Percentiles rank a stretch among this genome's conserved stretches.
Conservation (phyloP, 1,284 basidiomycete genomes). For the Takashimella koratensis region DNA sequence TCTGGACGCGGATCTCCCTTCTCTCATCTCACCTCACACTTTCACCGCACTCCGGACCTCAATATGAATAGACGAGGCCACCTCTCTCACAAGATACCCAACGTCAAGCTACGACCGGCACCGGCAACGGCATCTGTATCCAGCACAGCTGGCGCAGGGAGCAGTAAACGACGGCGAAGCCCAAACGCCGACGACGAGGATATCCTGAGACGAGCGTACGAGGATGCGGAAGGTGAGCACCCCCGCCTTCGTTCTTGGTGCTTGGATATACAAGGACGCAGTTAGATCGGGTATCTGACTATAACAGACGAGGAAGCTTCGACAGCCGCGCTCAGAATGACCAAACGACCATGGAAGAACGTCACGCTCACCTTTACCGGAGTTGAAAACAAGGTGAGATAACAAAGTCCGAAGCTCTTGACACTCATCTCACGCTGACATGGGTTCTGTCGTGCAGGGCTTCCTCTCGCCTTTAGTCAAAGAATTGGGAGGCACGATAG, state of each 20-base stretch:
- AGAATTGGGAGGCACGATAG: constrained; percentile 36
- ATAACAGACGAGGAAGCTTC: constrained; percentile 27
- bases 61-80: constrained; percentile 42
- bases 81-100: constrained; percentile 40
- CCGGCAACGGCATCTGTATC: constrained; percentile 10
- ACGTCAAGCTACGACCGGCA: constrained; percentile 45
- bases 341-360: constrained; percentile 31
- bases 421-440: constrained; percentile 9
- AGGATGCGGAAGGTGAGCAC: constrained; percentile 11
- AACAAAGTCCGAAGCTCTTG: background rate
- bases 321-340: constrained; percentile 14
- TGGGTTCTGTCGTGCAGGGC: constrained; percentile 2
- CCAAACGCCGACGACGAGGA: constrained; percentile 15
- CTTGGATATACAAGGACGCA: no score
- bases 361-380: constrained; percentile 43
- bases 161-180: background rate
- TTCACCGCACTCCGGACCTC: no score
- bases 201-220: constrained; percentile 21
- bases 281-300: background rate
- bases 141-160: background rate
- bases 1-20: no score
- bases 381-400: constrained; percentile 39
- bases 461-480: constrained; percentile 14
- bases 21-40: no score
- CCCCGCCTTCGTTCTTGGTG: no score